phyloP scores from a whole-genome alignment of 768 basidiomycete genomes.

The Xerocomellus chrysenteron region DNA sequence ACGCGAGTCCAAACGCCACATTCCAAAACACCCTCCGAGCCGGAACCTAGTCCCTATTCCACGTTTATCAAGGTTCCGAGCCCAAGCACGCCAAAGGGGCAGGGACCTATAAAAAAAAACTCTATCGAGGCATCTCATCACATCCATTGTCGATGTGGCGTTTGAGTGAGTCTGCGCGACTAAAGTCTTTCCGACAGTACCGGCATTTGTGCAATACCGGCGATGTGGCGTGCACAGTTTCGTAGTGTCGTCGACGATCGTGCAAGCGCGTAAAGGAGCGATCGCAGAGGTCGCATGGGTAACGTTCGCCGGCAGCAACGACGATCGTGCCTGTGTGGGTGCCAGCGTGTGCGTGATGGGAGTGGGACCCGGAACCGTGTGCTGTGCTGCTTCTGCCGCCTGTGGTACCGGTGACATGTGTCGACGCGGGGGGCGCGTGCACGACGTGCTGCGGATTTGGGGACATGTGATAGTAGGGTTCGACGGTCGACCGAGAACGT shows the following conservation, averaged over 20 bases:
- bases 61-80: slow-evolving; percentile 16
- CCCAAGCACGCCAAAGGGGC: slow-evolving; percentile 4
- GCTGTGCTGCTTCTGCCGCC: slow-evolving; percentile 13
- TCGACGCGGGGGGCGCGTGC: slow-evolving; percentile 12
- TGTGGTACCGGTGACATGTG: slow-evolving; percentile 11
- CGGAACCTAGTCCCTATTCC: slow-evolving; percentile 9
- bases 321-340: slow-evolving; percentile 17
- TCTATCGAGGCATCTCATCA: slow-evolving; percentile 54
- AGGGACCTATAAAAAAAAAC: slow-evolving; percentile 3
- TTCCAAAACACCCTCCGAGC: slow-evolving; percentile 9
- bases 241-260: slow-evolving; percentile 79
- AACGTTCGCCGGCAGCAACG: slow-evolving; percentile 51
- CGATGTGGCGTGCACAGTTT: slow-evolving; percentile 67
- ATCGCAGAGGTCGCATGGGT: slow-evolving; percentile 70
- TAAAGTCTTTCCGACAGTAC: slow-evolving; percentile 76
- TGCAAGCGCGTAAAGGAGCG: slow-evolving; percentile 80
- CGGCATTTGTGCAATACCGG: slow-evolving; percentile 69
- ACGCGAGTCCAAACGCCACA: slow-evolving; percentile 14
- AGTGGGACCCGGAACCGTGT: slow-evolving; percentile 5
- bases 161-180: slow-evolving; percentile 77
- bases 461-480: slow-evolving; percentile 44
- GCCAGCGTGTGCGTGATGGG: slow-evolving; percentile 4
- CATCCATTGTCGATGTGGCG: slow-evolving; percentile 82
- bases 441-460: slow-evolving; percentile 35
- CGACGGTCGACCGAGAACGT: slow-evolving; percentile 30